phyloP scores from a whole-genome alignment of 202 grass and related monocot genomes.

The Saccharum hybrid region DNA sequence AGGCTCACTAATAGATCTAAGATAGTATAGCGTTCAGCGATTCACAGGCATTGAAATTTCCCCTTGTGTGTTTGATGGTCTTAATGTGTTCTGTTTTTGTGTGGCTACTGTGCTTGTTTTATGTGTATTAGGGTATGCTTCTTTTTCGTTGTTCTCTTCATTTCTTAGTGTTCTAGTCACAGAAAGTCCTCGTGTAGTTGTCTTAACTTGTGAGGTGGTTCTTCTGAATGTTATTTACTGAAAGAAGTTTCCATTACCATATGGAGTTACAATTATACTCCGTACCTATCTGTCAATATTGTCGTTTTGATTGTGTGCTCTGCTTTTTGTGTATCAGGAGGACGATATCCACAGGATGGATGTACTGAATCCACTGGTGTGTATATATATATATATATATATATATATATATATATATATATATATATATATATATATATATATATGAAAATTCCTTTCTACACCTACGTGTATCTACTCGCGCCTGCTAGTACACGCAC shows the following conservation, averaged over 20 bases:
- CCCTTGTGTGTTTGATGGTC: neutral
- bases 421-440: no score
- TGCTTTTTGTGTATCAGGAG: constrained; percentile 57
- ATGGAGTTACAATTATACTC: neutral
- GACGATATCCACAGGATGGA: constrained; percentile 72
- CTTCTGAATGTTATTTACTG: neutral
- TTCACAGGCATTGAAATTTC: neutral
- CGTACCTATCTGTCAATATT: neutral
- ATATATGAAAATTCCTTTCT: no score
- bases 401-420: no score
- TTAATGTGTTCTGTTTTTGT: neutral
- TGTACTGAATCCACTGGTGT: no score
- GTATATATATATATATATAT: no score
- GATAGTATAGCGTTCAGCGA: neutral
- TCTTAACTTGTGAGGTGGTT: neutral
- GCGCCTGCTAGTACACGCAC: no score
- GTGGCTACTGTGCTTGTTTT: no score
- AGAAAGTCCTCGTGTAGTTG: neutral
- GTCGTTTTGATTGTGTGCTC: constrained; percentile 11
- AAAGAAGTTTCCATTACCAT: neutral
- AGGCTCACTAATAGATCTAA: neutral
- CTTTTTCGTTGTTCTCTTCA: neutral
- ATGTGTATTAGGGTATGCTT: neutral
- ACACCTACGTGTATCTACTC: no score
- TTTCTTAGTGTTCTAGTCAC: neutral